phyloP scores from a whole-genome alignment of 345 rosid species.

The Psidium friedrichsthalianum region DNA sequence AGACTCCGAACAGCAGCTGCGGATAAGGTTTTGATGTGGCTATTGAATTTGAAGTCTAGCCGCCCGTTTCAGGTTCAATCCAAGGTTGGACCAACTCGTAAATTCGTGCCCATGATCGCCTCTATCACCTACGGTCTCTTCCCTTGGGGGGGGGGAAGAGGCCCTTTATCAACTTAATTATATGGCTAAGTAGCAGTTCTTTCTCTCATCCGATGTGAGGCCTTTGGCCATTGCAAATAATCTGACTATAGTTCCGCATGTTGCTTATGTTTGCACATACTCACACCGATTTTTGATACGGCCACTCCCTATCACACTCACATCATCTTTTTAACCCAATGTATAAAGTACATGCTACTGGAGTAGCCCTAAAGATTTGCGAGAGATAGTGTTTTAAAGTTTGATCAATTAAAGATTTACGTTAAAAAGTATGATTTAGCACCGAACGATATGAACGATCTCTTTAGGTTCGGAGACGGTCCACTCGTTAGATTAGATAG shows the following conservation, averaged over 20 bases:
- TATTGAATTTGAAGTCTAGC: background rate
- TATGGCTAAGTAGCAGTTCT: background rate
- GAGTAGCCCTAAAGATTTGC: background rate
- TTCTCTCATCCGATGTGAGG: background rate
- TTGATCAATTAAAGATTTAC: background rate
- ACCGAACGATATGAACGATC: background rate
- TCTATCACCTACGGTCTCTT: background rate
- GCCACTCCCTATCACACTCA: accelerated
- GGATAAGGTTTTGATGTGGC: background rate
- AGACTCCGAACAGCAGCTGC: background rate
- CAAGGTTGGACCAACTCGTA: background rate
- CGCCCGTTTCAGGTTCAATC: background rate
- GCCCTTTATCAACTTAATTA: too few relatives aligned
- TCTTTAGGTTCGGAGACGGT: background rate
- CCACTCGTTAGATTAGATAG: background rate
- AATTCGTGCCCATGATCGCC: background rate
- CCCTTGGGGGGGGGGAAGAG: too few relatives aligned
- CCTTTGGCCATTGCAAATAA: background rate
- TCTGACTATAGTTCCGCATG: background rate
- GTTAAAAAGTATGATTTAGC: background rate
- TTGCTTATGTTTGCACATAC: background rate
- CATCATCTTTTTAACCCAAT: background rate
- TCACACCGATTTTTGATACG: background rate
- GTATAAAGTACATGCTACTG: background rate
- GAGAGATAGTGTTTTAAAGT: background rate